Conservation (phyloP, 1,284 basidiomycete species). For the Afroboletus lepidellus region DNA sequence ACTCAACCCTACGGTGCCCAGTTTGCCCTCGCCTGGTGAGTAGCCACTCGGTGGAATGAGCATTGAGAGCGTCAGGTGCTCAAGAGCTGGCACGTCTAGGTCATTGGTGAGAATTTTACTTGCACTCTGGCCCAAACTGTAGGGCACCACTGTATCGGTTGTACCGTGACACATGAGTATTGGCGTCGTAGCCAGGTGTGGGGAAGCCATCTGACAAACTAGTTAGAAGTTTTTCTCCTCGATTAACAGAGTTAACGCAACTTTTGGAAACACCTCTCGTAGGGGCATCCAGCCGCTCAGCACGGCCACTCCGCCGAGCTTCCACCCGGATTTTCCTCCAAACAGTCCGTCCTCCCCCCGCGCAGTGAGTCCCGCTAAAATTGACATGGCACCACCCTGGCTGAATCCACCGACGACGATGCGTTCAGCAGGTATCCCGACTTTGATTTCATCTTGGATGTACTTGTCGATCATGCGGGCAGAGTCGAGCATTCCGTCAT, state of each 20-base stretch:
- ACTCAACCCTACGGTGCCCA: conserved; percentile 46
- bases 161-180: conserved; percentile 89
- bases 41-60: conserved; percentile 22
- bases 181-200: conserved; percentile 59
- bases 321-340: conserved; percentile 38
- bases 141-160: conserved; percentile 72
- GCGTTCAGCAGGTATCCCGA: conserved; percentile 63
- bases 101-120: conserved; percentile 52
- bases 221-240: conserved; percentile 10
- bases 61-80: conserved; percentile 27
- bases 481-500: conserved; percentile 62
- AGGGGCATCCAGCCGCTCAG: conserved; percentile 81
- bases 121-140: conserved; percentile 47
- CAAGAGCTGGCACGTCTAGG: conserved; percentile 41
- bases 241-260: conserved; percentile 6
- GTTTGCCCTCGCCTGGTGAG: conserved; percentile 21
- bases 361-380: conserved; percentile 69
- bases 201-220: conserved; percentile 50
- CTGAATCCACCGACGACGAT: conserved; percentile 86
- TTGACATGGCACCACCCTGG: conserved; percentile 81
- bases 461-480: conserved; percentile 63
- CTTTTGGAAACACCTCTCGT: conserved; percentile 29
- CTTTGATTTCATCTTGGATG: conserved; percentile 72
- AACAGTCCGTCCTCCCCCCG: conserved; percentile 34
- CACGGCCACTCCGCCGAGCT: conserved; percentile 70